A percentile compares a stretch with the other conserved stretches of the same genome.
phyloP scores from a whole-genome alignment of 2,329 filamentous ascomycete species.

The Ceratocystis ficicola region DNA sequence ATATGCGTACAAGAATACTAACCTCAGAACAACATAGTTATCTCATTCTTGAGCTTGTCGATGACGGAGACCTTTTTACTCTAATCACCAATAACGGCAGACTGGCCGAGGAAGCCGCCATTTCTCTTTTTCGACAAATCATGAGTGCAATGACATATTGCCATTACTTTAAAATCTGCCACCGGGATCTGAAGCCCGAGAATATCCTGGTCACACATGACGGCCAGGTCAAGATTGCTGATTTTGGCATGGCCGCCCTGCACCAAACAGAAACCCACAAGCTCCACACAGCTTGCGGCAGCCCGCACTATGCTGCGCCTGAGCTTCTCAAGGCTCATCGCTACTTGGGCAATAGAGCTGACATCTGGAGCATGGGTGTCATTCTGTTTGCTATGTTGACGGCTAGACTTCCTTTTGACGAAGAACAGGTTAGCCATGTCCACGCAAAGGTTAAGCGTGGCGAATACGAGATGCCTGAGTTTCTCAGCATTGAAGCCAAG shows the following conservation, averaged over 20 bases:
- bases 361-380: slow-evolving; percentile 90
- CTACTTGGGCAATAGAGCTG: slow-evolving; percentile 76
- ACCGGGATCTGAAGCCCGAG: slow-evolving; percentile 91
- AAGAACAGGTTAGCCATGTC: slow-evolving; percentile 49
- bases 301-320: slow-evolving; percentile 90
- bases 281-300: slow-evolving; percentile 83
- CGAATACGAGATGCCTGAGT: slow-evolving; percentile 48
- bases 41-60: slow-evolving; percentile 83
- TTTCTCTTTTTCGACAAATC: slow-evolving; percentile 84
- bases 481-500: slow-evolving; percentile 55
- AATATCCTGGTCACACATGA: slow-evolving; percentile 77
- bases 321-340: slow-evolving; percentile 67
- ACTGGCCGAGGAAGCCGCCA: slow-evolving; percentile 66
- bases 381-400: slow-evolving; percentile 81
- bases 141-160: slow-evolving; percentile 86
- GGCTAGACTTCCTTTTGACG: slow-evolving; percentile 72
- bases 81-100: slow-evolving; percentile 65
- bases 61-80: slow-evolving; percentile 67
- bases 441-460: slow-evolving; percentile 49
- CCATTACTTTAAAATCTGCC: slow-evolving; percentile 88
- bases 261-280: slow-evolving; percentile 66
- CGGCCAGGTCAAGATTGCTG: slow-evolving; percentile 79
- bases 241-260: slow-evolving; percentile 95
- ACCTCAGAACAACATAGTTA: slow-evolving; percentile 46
- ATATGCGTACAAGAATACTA: neutral